Conservation (phyloP, 257 asterid genomes). For the Ligustrum vulgare region DNA sequence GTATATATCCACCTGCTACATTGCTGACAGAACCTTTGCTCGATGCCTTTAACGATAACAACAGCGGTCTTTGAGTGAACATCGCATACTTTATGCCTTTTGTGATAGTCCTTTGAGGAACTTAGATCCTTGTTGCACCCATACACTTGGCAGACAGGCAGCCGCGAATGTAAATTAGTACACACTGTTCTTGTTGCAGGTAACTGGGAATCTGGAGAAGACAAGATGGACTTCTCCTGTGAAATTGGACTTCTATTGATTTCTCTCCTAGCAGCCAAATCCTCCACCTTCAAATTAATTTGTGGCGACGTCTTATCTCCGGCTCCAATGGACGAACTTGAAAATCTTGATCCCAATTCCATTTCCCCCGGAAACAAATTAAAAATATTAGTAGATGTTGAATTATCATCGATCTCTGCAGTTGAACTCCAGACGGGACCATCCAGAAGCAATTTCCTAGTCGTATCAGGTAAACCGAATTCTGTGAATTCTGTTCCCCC, state of each 20-base stretch:
- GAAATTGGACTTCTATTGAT: conserved; percentile 19
- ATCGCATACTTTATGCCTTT: conserved; percentile 76
- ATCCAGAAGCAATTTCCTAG: conserved; percentile 17
- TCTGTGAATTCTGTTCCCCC: conserved; percentile 17
- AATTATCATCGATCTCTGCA: conserved; percentile 17
- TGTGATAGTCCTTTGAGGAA: conserved; percentile 66
- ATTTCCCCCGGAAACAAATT: conserved; percentile 15
- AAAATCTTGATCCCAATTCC: conserved; percentile 21
- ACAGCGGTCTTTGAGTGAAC: conserved; percentile 64
- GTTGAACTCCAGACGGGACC: conserved; percentile 10
- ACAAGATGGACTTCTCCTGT: conserved; percentile 17
- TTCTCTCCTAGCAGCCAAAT: conserved; percentile 21
- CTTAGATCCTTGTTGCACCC: conserved; percentile 72
- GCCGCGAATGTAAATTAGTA: conserved; percentile 31
- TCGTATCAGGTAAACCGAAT: conserved; percentile 22
- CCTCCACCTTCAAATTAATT: conserved; percentile 19
- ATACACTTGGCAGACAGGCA: conserved; percentile 59
- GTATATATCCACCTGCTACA: conserved; percentile 61
- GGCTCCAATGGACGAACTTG: not conserved
- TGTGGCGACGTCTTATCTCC: not conserved
- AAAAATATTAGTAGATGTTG: conserved; percentile 1
- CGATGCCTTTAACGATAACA: conserved; percentile 59
- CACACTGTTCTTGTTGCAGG: conserved; percentile 39
- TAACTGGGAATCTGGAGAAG: conserved; percentile 33
- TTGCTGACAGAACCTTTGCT: conserved; percentile 81